These are phyloP conservation scores for Talaromyces sp. DNA, from an alignment of 2,329 filamentous ascomycete genomes.

Conservation along the genomic window DNA sequence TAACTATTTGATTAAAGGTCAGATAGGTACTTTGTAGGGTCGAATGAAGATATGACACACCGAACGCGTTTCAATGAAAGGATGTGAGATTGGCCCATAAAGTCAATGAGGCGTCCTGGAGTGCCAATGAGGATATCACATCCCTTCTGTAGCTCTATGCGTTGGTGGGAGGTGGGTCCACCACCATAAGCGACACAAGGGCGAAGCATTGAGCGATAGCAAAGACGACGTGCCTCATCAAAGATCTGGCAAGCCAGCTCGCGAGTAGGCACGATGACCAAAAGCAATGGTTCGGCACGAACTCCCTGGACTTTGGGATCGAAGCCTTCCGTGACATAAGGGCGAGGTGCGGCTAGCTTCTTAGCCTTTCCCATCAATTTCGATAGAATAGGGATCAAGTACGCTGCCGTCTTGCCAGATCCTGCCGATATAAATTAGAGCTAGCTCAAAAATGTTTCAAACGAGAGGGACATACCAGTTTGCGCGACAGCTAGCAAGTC, in stretches of 20 bases:
- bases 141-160: conserved; percentile 70
- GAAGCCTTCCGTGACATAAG: conserved; percentile 57
- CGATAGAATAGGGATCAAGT: conserved; percentile 82
- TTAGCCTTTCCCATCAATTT: conserved; percentile 94
- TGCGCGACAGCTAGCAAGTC: conserved; percentile 90
- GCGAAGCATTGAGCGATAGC: conserved; percentile 91
- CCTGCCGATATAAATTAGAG: conserved; percentile 52
- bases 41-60: conserved; percentile 41
- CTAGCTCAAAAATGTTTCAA: background rate
- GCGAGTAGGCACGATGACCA: conserved; percentile 81
- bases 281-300: conserved; percentile 79
- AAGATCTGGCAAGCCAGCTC: conserved; percentile 94
- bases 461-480: conserved; percentile 64
- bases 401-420: conserved; percentile 94
- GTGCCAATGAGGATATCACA: conserved; percentile 88
- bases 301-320: conserved; percentile 52
- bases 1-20: conserved; percentile 39
- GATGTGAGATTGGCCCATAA: conserved; percentile 68
- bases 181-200: conserved; percentile 89
- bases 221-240: conserved; percentile 86
- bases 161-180: conserved; percentile 66
- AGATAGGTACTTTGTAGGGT: background rate
- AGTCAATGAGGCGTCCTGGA: conserved; percentile 79
- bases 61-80: conserved; percentile 73
- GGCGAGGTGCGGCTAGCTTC: conserved; percentile 73